These are phyloP conservation scores for Komagataea norvegica DNA, from an alignment of 1,139 yeast genomes.

Conservation along the genomic window DNA sequence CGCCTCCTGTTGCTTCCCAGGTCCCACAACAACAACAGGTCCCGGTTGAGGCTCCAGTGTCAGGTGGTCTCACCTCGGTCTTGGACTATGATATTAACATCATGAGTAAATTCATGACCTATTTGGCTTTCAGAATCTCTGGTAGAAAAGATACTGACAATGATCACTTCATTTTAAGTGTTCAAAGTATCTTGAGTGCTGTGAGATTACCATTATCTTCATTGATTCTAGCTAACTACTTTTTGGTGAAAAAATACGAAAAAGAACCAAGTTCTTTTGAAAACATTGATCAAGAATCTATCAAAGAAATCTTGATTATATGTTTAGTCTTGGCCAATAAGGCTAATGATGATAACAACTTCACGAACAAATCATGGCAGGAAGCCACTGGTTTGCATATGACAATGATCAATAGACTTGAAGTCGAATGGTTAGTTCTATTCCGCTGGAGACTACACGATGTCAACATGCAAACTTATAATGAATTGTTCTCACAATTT, in stretches of 20 bases:
- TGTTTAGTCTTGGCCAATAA: slow-evolving; percentile 85
- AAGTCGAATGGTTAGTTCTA: slow-evolving; percentile 62
- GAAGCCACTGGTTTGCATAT: slow-evolving; percentile 84
- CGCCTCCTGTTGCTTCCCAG: slow-evolving; percentile 12
- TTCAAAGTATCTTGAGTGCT: slow-evolving; percentile 74
- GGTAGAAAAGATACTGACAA: slow-evolving; percentile 48
- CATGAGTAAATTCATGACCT: slow-evolving; percentile 73
- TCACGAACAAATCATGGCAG: slow-evolving; percentile 92
- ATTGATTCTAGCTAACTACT: slow-evolving; percentile 71
- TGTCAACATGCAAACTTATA: slow-evolving; percentile 21
- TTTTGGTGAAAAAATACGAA: slow-evolving; percentile 48
- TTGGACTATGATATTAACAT: slow-evolving; percentile 72
- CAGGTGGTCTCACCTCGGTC: slow-evolving; percentile 74
- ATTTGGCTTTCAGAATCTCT: slow-evolving; percentile 46
- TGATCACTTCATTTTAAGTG: slow-evolving; percentile 52
- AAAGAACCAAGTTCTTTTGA: slow-evolving; percentile 27
- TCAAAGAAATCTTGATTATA: slow-evolving; percentile 61
- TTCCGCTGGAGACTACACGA: slow-evolving; percentile 34
- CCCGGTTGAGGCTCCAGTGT: slow-evolving; percentile 27
- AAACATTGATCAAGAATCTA: slow-evolving; percentile 35
- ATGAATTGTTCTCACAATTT: slow-evolving; percentile 22
- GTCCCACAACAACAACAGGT: slow-evolving; percentile 21
- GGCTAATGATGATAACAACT: slow-evolving; percentile 94
- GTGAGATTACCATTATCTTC: slow-evolving; percentile 85
- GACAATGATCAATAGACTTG: slow-evolving; percentile 55